A percentile compares a stretch with the other conserved stretches of the same genome.
Conservation (phyloP, 768 basidiomycete species). For the Mycena chlorophos region DNA sequence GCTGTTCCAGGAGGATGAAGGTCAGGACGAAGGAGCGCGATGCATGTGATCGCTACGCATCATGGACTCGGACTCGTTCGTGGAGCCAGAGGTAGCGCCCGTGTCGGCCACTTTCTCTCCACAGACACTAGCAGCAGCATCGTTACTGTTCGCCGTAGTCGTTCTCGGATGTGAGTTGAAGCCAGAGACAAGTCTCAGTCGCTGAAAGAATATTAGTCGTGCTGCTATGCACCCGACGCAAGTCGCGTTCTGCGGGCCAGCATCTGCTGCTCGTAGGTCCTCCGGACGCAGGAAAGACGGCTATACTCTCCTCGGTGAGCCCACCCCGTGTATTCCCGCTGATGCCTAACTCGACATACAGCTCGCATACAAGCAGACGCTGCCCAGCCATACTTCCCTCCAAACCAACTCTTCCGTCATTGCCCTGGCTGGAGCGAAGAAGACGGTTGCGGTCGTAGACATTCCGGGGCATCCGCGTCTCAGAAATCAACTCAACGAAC, state of each 20-base stretch:
- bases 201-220: conserved; percentile 37
- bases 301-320: conserved; percentile 70
- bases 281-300: conserved; percentile 79
- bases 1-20: too few species aligned
- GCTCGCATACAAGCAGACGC: conserved; percentile 64
- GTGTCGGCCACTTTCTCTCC: conserved; percentile 39
- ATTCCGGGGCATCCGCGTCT: conserved; percentile 86
- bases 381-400: conserved; percentile 75
- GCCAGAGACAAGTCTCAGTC: background rate
- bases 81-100: conserved; percentile 38
- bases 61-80: background rate
- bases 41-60: background rate
- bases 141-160: conserved; percentile 45
- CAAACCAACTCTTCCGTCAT: conserved; percentile 65
- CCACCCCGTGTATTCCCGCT: background rate
- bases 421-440: conserved; percentile 41
- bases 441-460: conserved; percentile 60
- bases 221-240: conserved; percentile 44
- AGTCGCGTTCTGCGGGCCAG: conserved; percentile 50
- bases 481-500: conserved; percentile 68
- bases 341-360: conserved; percentile 29
- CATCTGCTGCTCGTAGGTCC: conserved; percentile 75
- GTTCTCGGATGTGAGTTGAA: conserved; percentile 43
- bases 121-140: conserved; percentile 40
- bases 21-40: too few species aligned